A percentile compares a stretch with the other conserved stretches of the same genome.
Conservation (phyloP, 805 yeast species). For the Starmera caribaea region DNA sequence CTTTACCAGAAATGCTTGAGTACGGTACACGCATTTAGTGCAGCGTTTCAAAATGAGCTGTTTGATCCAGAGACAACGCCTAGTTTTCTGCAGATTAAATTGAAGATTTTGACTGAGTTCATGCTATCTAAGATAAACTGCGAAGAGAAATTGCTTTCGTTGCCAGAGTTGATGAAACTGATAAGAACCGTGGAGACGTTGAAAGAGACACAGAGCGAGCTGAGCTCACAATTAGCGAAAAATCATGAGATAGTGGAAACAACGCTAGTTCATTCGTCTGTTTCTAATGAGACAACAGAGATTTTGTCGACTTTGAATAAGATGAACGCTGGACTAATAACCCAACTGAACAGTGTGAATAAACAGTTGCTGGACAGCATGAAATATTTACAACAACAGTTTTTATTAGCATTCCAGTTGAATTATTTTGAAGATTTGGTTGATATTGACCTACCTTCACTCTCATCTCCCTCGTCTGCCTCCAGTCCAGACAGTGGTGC, state of each 20-base stretch:
- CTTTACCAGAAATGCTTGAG: no score
- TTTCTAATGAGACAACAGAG: no score
- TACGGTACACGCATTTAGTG: no score
- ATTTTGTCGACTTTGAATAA: conserved; percentile 2
- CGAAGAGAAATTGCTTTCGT: no score
- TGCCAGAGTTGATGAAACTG: no score
- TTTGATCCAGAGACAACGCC: no score
- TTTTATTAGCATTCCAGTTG: conserved; percentile 10
- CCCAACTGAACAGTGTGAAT: conserved; percentile 8
- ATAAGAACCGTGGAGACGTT: not conserved
- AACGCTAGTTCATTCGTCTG: not conserved
- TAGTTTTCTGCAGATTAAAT: no score
- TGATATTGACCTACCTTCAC: not conserved
- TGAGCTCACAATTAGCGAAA: not conserved
- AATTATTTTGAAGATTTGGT: conserved; percentile 14
- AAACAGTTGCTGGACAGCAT: conserved; percentile 5
- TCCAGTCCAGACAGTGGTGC: conserved; percentile 5
- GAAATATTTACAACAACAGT: conserved; percentile 7
- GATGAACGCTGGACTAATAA: conserved; percentile 7
- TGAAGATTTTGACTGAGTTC: no score
- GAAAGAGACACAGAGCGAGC: conserved; percentile 8
- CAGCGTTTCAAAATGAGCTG: no score
- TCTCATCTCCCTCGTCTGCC: not conserved
- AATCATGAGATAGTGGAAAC: not conserved
- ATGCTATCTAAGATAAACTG: no score